Conservation (phyloP, 2,329 filamentous ascomycete species). For the Penicillium hesseltinei region DNA sequence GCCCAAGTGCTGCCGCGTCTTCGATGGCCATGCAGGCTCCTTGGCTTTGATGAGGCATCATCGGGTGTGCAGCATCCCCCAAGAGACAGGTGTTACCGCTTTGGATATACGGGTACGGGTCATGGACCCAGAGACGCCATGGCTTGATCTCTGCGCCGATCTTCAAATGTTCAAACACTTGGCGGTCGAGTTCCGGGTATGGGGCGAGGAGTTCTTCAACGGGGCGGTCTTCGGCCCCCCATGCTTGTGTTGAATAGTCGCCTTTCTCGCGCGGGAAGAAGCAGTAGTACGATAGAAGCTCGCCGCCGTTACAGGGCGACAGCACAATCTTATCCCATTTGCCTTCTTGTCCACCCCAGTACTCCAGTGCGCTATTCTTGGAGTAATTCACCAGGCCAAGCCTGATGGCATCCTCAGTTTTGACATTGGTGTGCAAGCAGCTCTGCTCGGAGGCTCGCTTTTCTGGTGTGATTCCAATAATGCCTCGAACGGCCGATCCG, state of each 20-base stretch:
- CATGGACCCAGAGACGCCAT: constrained; percentile 65
- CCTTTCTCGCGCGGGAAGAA: constrained; percentile 63
- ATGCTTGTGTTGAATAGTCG: constrained; percentile 61
- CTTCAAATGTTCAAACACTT: constrained; percentile 56
- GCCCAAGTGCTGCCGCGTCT: constrained; percentile 62
- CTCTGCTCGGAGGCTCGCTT: constrained; percentile 60
- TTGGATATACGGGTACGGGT: constrained; percentile 59
- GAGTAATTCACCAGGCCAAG: constrained; percentile 64
- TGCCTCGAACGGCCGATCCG: constrained; percentile 61
- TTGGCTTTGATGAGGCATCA: constrained; percentile 69
- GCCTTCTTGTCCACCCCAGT: constrained; percentile 63
- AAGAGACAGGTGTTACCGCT: constrained; percentile 56
- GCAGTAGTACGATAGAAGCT: constrained; percentile 67
- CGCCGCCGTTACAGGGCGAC: constrained; percentile 65
- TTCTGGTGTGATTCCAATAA: constrained; percentile 61
- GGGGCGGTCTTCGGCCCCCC: constrained; percentile 53
- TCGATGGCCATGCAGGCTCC: constrained; percentile 69
- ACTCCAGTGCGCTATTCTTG: constrained; percentile 60
- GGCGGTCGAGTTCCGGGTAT: constrained; percentile 59
- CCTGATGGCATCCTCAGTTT: constrained; percentile 58
- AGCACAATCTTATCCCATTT: constrained; percentile 70
- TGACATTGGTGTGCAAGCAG: constrained; percentile 65
- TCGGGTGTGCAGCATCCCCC: constrained; percentile 67
- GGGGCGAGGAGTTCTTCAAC: constrained; percentile 61
- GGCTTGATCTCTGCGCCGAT: constrained; percentile 64